Base-by-base conservation (phyloP, 1,284 basidiomycete species). In the Sporisorium iseilematis-ciliati region DNA sequence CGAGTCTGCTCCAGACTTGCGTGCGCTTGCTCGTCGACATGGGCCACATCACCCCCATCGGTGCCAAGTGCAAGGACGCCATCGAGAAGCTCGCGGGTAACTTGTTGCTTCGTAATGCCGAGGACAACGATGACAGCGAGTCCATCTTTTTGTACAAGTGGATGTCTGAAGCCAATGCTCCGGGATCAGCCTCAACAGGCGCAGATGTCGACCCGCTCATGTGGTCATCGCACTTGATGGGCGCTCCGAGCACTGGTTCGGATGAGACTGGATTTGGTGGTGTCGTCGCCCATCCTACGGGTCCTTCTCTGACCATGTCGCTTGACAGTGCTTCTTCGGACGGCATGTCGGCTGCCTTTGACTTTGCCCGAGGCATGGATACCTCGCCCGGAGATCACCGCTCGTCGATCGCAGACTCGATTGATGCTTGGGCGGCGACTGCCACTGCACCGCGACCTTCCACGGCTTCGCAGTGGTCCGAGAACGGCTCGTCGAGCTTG, bases 51-150 rank as follows among this genome's bases (percentile, higher is more conserved):
- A 76, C 68, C 0, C 65, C 74, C 26, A 71, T 71, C 49, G 74
- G 68, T 12, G 65, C 65, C 58, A 76, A 72, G 59, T 76, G 74
- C 65, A 72, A 71, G 62, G 74, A 76, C 7, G 65, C 68, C 31
- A 76, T 76, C 58, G 65, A 72, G 65, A 57, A 49, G 11, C 43
- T 76, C 14, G 68, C 69, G 7, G 74, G 65, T 12, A 43, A 43
- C 21, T 41, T 72, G 55, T 62, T 72, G 56, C 57, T 63, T 11
- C 58, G 57, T 35, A 52, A 63, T n/a, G 43, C 50, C 20, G 59
- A 45, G 12, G 63, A 67, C 38, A 10, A 45, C 29, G 45, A 57
- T 35, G 55, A 65, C 42, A 58, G 60, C 45, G 60, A 66, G 43
- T 63, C 63, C 51, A 55, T 61, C 52, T 49, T 70, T 7, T 29